These are phyloP conservation scores for Wallacemonas sp. DNA, from an alignment of 208 protist genomes.

Conservation along the genomic window DNA sequence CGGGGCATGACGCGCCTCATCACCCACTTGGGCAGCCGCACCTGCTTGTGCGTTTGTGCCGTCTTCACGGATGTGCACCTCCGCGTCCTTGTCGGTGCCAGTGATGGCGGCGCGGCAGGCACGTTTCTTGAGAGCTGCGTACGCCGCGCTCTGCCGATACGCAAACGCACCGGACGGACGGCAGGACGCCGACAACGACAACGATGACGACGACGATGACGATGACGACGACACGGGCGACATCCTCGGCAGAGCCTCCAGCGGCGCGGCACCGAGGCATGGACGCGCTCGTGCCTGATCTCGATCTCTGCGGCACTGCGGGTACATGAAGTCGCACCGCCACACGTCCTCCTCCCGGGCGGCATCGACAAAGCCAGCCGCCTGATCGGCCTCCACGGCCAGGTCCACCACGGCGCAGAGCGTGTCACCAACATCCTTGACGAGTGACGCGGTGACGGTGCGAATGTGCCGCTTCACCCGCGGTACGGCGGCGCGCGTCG, in stretches of 20 bases:
- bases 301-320: not conserved
- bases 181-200: not conserved
- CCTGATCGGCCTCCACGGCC: not conserved
- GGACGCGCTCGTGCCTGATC: not conserved
- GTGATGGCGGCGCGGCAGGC: no score
- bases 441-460: not conserved
- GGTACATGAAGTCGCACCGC: not conserved
- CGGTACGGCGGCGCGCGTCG: not conserved
- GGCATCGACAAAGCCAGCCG: not conserved
- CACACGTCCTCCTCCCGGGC: not conserved
- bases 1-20: no score
- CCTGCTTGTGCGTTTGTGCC: no score
- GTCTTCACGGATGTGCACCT: no score
- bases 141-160: not conserved
- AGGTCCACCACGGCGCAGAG: constrained; percentile 2
- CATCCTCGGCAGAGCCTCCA: not conserved
- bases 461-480: not conserved
- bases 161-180: not conserved
- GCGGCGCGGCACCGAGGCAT: not conserved
- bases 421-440: not conserved
- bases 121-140: not conserved
- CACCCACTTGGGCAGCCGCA: no score
- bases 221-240: not conserved
- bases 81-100: no score
- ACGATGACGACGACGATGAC: not conserved